phyloP scores from a whole-genome alignment of 2,329 filamentous ascomycete species.

The Aspergillus pseudonomiae region DNA sequence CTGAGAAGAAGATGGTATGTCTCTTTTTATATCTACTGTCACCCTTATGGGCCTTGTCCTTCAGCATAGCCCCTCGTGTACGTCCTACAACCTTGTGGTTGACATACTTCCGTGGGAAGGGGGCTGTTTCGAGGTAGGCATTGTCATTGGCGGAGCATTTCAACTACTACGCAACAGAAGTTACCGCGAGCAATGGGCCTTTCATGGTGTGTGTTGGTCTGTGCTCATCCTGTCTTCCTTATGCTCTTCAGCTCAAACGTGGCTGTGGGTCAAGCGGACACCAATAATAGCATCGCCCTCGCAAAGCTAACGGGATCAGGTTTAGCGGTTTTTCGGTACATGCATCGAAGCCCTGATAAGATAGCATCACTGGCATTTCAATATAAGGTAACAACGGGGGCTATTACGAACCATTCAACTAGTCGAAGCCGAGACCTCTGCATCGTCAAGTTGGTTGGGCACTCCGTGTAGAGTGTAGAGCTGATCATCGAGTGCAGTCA shows the following conservation, averaged over 20 bases:
- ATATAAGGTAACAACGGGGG: neutral
- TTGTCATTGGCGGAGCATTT: conserved; percentile 17
- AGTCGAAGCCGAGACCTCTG: neutral
- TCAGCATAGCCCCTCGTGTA: neutral
- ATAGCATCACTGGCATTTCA: neutral
- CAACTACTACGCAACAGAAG: conserved; percentile 1
- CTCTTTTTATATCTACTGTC: conserved; percentile 4
- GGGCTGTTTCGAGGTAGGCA: neutral
- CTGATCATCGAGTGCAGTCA: neutral
- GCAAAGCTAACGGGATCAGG: neutral
- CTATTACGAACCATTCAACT: neutral
- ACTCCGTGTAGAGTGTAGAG: neutral
- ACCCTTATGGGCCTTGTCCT: neutral
- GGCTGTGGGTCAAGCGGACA: no score
- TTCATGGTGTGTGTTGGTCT: neutral
- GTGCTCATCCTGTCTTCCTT: neutral
- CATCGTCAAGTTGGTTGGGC: neutral
- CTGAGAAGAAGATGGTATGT: neutral
- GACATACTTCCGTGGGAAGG: neutral
- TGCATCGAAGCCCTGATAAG: neutral
- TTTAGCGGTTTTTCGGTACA: neutral
- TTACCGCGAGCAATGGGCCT: neutral
- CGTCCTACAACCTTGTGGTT: conserved; percentile 2
- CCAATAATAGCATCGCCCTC: neutral
- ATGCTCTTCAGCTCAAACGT: neutral